Conservation (phyloP, 495 filamentous ascomycete genomes). For the Aspergillus affinis region DNA sequence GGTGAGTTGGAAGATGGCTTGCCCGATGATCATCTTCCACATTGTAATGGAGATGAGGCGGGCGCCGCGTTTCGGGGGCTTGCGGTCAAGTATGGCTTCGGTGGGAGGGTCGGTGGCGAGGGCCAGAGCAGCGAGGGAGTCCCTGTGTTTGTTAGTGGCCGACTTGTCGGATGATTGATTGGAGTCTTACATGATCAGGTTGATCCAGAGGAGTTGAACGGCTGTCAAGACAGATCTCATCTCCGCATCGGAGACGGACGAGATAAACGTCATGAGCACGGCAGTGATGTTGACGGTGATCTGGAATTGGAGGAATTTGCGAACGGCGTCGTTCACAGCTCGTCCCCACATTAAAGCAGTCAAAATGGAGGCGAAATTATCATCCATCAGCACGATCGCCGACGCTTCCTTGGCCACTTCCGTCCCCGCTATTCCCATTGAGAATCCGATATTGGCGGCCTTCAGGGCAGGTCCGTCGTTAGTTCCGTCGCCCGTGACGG, state of each 20-base stretch:
- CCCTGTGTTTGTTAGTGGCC: slow-evolving; percentile 30
- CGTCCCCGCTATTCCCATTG: slow-evolving; percentile 59
- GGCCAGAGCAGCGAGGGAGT: slow-evolving; percentile 72
- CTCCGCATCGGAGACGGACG: slow-evolving; percentile 59
- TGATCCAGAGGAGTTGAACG: slow-evolving; percentile 81
- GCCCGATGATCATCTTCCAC: slow-evolving; percentile 89
- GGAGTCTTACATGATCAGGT: slow-evolving; percentile 62
- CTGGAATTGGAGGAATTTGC: slow-evolving; percentile 82
- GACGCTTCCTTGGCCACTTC: slow-evolving; percentile 82
- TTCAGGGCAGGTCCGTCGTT: slow-evolving; percentile 89
- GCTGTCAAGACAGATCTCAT: slow-evolving; percentile 69
- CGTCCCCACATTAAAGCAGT: slow-evolving; percentile 82
- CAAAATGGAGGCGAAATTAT: slow-evolving; percentile 77
- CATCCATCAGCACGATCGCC: slow-evolving; percentile 80
- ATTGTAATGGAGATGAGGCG: slow-evolving; percentile 71
- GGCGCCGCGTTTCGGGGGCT: slow-evolving; percentile 64
- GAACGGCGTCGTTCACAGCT: slow-evolving; percentile 80
- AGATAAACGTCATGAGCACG: slow-evolving; percentile 71
- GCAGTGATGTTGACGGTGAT: slow-evolving; percentile 82
- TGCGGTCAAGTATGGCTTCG: slow-evolving; percentile 68
- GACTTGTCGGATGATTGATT: too few species aligned
- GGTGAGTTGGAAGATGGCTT: slow-evolving; percentile 69
- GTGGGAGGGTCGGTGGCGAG: slow-evolving; percentile 76
- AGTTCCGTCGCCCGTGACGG: slow-evolving; percentile 93
- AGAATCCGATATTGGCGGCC: slow-evolving; percentile 78